Evolutionary conservation across 2,329 filamentous ascomycete species (phyloP), one percentile per base, ranked within the genome.

Genomic region (Trichoderma polysporum): DNA sequence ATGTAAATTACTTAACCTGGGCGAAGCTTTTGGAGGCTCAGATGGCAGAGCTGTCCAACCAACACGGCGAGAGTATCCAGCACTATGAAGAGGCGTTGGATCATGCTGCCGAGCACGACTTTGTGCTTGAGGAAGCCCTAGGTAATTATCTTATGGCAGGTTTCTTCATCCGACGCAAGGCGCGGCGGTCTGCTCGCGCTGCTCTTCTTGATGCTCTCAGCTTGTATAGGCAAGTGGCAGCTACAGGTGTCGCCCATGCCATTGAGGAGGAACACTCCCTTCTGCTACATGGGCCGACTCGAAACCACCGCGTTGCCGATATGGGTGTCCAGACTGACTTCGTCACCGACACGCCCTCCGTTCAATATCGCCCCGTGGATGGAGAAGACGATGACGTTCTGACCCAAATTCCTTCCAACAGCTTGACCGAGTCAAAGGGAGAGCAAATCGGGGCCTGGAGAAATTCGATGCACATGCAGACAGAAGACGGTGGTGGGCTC

Each of bases 121-220:
- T 91, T 69, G 73, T 85, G 2, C 85, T 93, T 58, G 91, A 94
- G 68, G 90, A 93, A 75, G 91, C 89, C 0, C 81, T 93, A 1
- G 86, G 88, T 17, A 90, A 91, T 73, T 91, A 92, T 74, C 81
- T 93, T 33, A 90, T 93, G 80, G 90, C 88, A 1, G 90, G 90
- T 10, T 89, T 88, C 74, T 87, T 93, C 69, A 81, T 91, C 62
- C 83, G 91, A 15, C 83, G 85, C 69, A 85, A 85, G 13, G 88
- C 90, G 3, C 83, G 87, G 45, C 81, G 91, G 68, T 89, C 90
- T 39, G 91, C 91, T 29, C 85, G 89, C 62, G 85, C 88, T n/a
- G 85, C 90, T 0, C 79, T 94, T 17, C 84, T 86, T 35, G 91
- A 93, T 69, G 86, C 88, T 2, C 82, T 92, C 19, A 84, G 85